These are phyloP conservation scores for Carex littledalei DNA, from an alignment of 176 grass and related monocot species.

Conservation along the genomic window DNA sequence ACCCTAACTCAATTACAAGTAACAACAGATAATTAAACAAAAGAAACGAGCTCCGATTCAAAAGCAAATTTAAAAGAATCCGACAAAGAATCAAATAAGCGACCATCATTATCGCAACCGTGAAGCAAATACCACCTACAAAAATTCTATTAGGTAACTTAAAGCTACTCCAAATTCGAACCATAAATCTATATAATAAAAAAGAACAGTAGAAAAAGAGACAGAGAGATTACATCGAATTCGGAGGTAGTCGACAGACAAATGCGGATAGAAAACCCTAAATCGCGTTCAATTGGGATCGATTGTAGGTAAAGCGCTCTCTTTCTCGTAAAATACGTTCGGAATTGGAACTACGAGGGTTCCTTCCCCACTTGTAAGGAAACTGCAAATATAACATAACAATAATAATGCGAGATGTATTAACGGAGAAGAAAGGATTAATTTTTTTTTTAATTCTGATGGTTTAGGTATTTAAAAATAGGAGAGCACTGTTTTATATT, in stretches of 20 bases:
- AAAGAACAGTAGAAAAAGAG: background rate
- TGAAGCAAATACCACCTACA: background rate
- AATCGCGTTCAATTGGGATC: background rate
- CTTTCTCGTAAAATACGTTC: background rate
- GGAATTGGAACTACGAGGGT: background rate
- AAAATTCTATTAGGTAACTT: background rate
- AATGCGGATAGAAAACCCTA: background rate
- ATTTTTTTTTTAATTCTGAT: background rate
- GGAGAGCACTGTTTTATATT: background rate
- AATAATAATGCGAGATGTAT: background rate
- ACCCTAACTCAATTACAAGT: constrained; percentile 3
- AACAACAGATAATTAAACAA: constrained; percentile 5
- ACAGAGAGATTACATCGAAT: constrained; percentile 16
- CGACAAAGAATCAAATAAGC: background rate
- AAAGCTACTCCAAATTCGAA: background rate
- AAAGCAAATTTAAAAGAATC: background rate
- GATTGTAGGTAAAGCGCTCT: background rate
- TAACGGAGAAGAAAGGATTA: background rate
- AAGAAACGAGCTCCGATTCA: background rate
- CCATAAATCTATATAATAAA: background rate
- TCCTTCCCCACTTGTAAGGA: background rate
- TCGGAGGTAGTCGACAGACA: background rate
- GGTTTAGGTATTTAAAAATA: background rate
- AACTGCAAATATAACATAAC: background rate
- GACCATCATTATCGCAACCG: background rate